phyloP scores from a whole-genome alignment of 805 yeast species.

The Saccharomycopsis capsularis region DNA sequence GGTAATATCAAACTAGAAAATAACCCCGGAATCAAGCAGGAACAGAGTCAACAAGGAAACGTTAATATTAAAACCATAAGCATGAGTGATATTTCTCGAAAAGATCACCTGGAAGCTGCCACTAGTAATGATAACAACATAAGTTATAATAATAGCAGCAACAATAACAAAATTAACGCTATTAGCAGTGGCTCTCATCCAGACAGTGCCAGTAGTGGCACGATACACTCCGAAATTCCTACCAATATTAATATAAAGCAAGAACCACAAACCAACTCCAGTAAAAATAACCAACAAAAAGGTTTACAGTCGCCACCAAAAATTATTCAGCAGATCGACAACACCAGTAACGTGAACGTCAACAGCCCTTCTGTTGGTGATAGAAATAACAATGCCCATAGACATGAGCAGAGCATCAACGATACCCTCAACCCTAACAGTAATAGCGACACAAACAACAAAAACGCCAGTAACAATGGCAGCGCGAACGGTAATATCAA shows the following conservation, averaged over 20 bases:
- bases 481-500: too few species aligned
- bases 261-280: too few species aligned
- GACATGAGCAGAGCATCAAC: too few species aligned
- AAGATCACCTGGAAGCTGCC: not conserved
- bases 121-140: too few species aligned
- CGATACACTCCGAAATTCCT: too few species aligned
- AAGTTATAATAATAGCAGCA: not conserved
- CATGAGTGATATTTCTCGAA: not conserved
- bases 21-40: not conserved
- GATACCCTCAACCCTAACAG: not conserved
- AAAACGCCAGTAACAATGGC: too few species aligned
- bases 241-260: too few species aligned
- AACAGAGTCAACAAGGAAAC: too few species aligned
- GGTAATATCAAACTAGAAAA: not conserved
- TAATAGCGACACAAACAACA: not conserved
- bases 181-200: not conserved
- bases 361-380: too few species aligned
- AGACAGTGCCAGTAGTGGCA: not conserved
- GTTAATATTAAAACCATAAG: too few species aligned
- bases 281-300: too few species aligned
- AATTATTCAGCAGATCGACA: not conserved
- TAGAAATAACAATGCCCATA: too few species aligned
- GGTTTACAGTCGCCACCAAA: not conserved
- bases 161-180: not conserved
- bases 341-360: slow-evolving; percentile 1